These are phyloP conservation scores for Trifolium dubium DNA, from an alignment of 306 rosid genomes.

Conservation along the genomic window DNA sequence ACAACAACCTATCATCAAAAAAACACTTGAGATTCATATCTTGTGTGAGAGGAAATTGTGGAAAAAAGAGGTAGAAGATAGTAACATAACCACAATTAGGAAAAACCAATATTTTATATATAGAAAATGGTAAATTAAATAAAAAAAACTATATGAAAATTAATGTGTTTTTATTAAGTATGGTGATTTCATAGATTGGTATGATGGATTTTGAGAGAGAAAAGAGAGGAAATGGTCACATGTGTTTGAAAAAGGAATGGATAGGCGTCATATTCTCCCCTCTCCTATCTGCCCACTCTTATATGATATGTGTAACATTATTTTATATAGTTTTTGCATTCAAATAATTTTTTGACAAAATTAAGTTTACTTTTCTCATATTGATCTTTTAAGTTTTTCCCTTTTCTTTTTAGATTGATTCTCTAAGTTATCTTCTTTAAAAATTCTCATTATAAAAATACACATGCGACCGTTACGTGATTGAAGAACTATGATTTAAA, in stretches of 20 bases:
- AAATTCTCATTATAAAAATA: no score
- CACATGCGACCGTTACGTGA: no score
- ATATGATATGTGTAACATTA: neutral
- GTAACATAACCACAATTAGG: slow-evolving; percentile 57
- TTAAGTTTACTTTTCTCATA: neutral
- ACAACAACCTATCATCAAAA: slow-evolving; percentile 50
- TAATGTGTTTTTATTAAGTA: slow-evolving; percentile 33
- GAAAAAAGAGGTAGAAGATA: slow-evolving; percentile 48
- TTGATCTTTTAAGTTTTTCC: neutral
- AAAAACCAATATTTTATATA: slow-evolving; percentile 40
- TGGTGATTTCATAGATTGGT: slow-evolving; percentile 32
- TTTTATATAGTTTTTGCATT: neutral
- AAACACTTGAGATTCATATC: slow-evolving; percentile 44
- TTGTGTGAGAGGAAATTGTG: slow-evolving; percentile 60
- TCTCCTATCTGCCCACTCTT: slow-evolving; percentile 32
- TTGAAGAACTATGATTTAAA: no score
- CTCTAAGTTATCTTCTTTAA: no score
- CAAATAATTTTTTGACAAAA: neutral
- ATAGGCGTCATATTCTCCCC: slow-evolving; percentile 55
- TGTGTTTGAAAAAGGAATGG: slow-evolving; percentile 49
- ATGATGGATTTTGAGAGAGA: slow-evolving; percentile 19
- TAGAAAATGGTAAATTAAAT: slow-evolving; percentile 35
- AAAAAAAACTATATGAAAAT: slow-evolving; percentile 29
- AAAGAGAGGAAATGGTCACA: slow-evolving; percentile 53
- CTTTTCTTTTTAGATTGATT: no score